A percentile compares a stretch with the other conserved stretches of the same genome.
Conservation (phyloP, 2,329 filamentous ascomycete genomes). For the Nothophoma quercina region DNA sequence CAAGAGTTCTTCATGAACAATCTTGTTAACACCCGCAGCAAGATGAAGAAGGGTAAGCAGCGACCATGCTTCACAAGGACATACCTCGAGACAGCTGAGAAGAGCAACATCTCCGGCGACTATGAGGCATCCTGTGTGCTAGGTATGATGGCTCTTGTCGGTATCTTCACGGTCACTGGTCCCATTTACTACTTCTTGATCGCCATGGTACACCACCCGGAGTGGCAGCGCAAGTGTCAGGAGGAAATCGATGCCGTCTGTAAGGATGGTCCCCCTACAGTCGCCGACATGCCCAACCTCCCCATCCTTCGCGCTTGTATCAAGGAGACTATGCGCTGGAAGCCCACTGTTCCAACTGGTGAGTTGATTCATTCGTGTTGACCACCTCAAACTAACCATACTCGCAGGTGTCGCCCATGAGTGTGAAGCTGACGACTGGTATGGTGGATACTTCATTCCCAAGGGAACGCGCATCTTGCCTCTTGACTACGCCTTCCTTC, state of each 20-base stretch:
- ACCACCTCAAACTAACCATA: background rate
- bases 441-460: conserved; percentile 58
- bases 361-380: conserved; percentile 15
- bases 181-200: conserved; percentile 50
- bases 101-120: conserved; percentile 50
- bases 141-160: conserved; percentile 50
- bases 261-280: conserved; percentile 34
- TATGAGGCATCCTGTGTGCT: conserved; percentile 50
- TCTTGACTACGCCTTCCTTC: conserved; percentile 47
- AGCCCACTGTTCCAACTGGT: conserved; percentile 56
- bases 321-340: conserved; percentile 56
- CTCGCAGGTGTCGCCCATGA: conserved; percentile 58
- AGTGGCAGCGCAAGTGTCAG: conserved; percentile 47
- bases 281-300: conserved; percentile 52
- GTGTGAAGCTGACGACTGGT: conserved; percentile 60
- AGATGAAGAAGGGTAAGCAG: conserved; percentile 44
- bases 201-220: conserved; percentile 47
- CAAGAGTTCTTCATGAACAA: conserved; percentile 62
- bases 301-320: conserved; percentile 57
- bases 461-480: conserved; percentile 54
- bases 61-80: conserved; percentile 43
- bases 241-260: conserved; percentile 44
- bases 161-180: conserved; percentile 50
- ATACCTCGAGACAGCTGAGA: conserved; percentile 49
- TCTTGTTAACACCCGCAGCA: conserved; percentile 47